Conservation (phyloP, 1,139 yeast species). For the Arxiozyma slooffiae region DNA sequence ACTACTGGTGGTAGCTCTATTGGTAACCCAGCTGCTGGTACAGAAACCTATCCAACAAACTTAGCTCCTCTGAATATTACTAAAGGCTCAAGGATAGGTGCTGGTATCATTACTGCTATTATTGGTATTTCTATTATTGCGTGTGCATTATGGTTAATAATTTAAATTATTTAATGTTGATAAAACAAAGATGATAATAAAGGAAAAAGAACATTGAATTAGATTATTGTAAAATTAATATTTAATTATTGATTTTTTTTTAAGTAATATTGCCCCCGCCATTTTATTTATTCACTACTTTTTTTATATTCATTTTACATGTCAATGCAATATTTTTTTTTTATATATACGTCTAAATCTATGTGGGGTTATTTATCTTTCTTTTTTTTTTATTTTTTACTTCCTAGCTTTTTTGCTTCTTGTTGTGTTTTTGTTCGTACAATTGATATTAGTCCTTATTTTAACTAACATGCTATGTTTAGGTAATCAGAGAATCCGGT, state of each 20-base stretch:
- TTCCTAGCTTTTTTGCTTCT: too few species aligned
- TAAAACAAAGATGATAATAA: not conserved
- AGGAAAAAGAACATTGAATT: too few species aligned
- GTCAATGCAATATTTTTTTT: not conserved
- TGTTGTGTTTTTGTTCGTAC: too few species aligned
- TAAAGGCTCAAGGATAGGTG: conserved; percentile 73
- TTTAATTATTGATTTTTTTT: not conserved
- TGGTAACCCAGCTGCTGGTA: conserved; percentile 56
- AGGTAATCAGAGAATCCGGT: conserved; percentile 8
- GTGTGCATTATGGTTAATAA: conserved; percentile 63
- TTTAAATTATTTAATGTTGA: conserved; percentile 24
- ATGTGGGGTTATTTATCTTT: not conserved
- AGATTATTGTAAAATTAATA: too few species aligned
- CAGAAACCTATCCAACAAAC: conserved; percentile 31
- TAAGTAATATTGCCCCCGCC: not conserved
- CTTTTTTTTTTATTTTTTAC: too few species aligned
- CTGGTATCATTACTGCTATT: conserved; percentile 73
- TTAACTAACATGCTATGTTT: conserved; percentile 6
- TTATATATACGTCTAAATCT: not conserved
- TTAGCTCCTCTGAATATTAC: conserved; percentile 42
- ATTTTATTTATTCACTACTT: not conserved
- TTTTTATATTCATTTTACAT: not conserved
- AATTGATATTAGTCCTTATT: not conserved
- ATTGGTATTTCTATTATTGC: conserved; percentile 58
- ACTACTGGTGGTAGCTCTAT: conserved; percentile 50